phyloP scores from a whole-genome alignment of 1,139 yeast genomes.

The Entelexis sorbosivorans region DNA sequence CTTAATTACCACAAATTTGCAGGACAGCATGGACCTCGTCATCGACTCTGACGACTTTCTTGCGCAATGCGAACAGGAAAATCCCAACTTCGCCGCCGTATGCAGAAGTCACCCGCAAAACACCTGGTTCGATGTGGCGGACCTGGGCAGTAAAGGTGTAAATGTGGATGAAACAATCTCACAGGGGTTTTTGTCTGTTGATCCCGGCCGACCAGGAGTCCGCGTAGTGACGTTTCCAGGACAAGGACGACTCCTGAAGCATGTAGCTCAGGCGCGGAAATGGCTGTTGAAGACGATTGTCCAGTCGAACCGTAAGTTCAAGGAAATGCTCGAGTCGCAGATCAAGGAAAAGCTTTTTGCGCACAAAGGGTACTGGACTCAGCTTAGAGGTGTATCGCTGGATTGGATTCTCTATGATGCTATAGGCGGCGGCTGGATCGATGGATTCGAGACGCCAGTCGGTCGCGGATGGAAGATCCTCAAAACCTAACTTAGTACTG shows the following conservation, averaged over 20 bases:
- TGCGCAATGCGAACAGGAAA: conserved; percentile 13
- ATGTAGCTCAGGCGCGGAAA: conserved; percentile 38
- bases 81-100: conserved; percentile 25
- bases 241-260: conserved; percentile 46
- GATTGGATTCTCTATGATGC: conserved; percentile 57
- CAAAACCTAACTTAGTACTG: neutral
- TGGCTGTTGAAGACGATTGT: conserved; percentile 41
- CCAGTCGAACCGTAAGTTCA: conserved; percentile 35
- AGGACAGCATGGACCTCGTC: conserved; percentile 32
- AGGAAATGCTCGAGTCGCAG: conserved; percentile 44
- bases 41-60: conserved; percentile 29
- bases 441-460: conserved; percentile 56
- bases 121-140: conserved; percentile 32
- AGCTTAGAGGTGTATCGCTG: conserved; percentile 49
- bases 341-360: conserved; percentile 41
- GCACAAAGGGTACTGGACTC: conserved; percentile 41
- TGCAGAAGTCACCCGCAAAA: conserved; percentile 26
- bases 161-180: conserved; percentile 34
- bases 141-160: conserved; percentile 23
- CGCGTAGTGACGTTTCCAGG: conserved; percentile 50
- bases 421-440: conserved; percentile 58
- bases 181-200: conserved; percentile 47
- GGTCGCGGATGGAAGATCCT: conserved; percentile 56
- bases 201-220: conserved; percentile 39
- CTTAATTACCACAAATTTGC: conserved; percentile 31